Percentiles rank a stretch among this genome's conserved stretches.
Evolutionary conservation across 2,329 filamentous ascomycete species (phyloP).

Genomic region (Fusarium pseudograminearum): DNA sequence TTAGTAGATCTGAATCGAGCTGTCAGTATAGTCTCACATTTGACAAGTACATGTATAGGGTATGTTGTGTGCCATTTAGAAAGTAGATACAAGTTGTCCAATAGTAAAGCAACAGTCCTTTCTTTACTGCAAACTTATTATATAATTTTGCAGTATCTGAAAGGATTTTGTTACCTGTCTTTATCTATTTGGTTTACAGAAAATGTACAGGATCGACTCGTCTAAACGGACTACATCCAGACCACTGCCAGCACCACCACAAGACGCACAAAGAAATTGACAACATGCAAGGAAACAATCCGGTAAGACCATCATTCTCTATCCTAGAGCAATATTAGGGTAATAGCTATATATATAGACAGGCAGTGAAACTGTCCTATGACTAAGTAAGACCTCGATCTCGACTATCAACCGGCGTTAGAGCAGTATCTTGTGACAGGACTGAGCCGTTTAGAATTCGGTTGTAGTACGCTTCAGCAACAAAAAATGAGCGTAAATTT

Average conservation of each 20-base stretch:
- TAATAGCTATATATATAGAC: slow-evolving; percentile 8
- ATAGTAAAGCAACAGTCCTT: neutral
- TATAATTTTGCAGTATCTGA: neutral
- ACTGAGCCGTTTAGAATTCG: neutral
- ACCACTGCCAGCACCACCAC: neutral
- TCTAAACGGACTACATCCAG: neutral
- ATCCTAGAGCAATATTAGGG: neutral
- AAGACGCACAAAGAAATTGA: neutral
- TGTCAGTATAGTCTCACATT: neutral
- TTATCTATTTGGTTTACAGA: neutral
- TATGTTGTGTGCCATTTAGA: neutral
- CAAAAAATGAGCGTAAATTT: neutral
- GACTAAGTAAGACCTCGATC: neutral
- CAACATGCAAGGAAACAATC: neutral
- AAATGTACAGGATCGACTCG: neutral
- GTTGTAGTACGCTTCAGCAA: neutral
- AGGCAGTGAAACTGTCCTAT: neutral
- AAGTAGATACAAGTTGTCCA: neutral
- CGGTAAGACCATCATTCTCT: neutral
- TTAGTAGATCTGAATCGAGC: neutral
- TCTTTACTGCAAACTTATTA: neutral
- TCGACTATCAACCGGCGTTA: neutral
- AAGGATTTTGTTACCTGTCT: neutral
- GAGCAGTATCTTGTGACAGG: neutral
- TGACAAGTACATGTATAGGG: neutral